These are phyloP conservation scores for Lodderomyces metapsilosis DNA, from an alignment of 1,139 yeast species.

Conservation along the genomic window DNA sequence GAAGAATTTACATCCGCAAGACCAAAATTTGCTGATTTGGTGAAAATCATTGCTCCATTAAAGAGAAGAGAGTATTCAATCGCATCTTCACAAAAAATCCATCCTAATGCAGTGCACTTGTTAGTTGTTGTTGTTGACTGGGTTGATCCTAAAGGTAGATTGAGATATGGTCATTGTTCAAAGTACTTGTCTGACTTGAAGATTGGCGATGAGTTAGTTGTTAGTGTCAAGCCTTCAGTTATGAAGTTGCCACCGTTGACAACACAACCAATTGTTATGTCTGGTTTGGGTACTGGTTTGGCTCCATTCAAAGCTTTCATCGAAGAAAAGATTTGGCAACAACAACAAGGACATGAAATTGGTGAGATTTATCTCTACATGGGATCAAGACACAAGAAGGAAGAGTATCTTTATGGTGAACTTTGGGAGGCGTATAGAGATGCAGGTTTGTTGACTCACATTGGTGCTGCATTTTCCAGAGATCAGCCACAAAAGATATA, in stretches of 20 bases:
- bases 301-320: constrained; percentile 98
- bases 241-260: constrained; percentile 92
- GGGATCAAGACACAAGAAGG: constrained; percentile 95
- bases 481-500: constrained; percentile 95
- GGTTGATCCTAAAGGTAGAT: constrained; percentile 84
- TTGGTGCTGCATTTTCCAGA: constrained; percentile 98
- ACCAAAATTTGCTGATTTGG: constrained; percentile 73
- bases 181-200: constrained; percentile 77
- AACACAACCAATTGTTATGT: constrained; percentile 90
- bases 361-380: constrained; percentile 87
- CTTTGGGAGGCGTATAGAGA: constrained; percentile 94
- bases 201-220: constrained; percentile 85
- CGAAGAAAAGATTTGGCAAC: constrained; percentile 94
- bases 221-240: constrained; percentile 93
- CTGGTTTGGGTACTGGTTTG: constrained; percentile 96
- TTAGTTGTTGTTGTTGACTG: constrained; percentile 96
- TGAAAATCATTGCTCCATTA: constrained; percentile 74
- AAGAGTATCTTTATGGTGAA: constrained; percentile 95
- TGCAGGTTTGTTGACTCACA: constrained; percentile 88
- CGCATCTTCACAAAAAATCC: constrained; percentile 92
- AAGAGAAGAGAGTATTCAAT: constrained; percentile 99
- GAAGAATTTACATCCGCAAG: constrained; percentile 79
- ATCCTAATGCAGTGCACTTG: constrained; percentile 87
- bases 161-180: constrained; percentile 92
- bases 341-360: constrained; percentile 81